Conservation (phyloP, 371 early-diverging fungal species). For the Rhizopus delemar region DNA sequence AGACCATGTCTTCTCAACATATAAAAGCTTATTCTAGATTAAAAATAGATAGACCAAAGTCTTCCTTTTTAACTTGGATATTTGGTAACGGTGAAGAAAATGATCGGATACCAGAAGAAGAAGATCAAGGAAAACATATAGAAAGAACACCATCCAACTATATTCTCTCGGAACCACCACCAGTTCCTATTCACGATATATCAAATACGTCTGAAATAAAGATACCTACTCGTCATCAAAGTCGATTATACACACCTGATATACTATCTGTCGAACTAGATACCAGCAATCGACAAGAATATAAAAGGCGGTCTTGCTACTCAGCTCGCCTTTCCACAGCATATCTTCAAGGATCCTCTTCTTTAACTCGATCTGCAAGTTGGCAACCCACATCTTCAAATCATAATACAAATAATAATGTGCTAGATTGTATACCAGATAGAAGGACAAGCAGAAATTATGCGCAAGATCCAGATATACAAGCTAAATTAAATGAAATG, state of each 20-base stretch:
- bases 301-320: slow-evolving; percentile 13
- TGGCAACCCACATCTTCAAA: slow-evolving; percentile 22
- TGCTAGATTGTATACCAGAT: slow-evolving; percentile 18
- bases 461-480: slow-evolving; percentile 24
- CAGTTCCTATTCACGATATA: background rate
- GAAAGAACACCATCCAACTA: background rate
- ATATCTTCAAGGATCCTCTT: background rate
- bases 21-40: background rate
- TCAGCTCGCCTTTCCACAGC: background rate
- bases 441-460: slow-evolving; percentile 34
- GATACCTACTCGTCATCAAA: slow-evolving; percentile 24
- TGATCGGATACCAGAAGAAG: background rate
- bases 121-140: background rate
- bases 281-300: background rate
- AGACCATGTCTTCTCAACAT: slow-evolving; percentile 4
- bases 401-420: background rate
- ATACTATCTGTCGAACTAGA: background rate
- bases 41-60: background rate
- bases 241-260: slow-evolving; percentile 16
- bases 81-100: background rate
- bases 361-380: slow-evolving; percentile 22
- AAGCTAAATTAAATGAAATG: slow-evolving; percentile 24
- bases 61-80: slow-evolving; percentile 15
- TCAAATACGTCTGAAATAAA: slow-evolving; percentile 2
- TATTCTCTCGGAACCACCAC: background rate